Conservation (phyloP, 331 rosid genomes). For the Saraca asoca region DNA sequence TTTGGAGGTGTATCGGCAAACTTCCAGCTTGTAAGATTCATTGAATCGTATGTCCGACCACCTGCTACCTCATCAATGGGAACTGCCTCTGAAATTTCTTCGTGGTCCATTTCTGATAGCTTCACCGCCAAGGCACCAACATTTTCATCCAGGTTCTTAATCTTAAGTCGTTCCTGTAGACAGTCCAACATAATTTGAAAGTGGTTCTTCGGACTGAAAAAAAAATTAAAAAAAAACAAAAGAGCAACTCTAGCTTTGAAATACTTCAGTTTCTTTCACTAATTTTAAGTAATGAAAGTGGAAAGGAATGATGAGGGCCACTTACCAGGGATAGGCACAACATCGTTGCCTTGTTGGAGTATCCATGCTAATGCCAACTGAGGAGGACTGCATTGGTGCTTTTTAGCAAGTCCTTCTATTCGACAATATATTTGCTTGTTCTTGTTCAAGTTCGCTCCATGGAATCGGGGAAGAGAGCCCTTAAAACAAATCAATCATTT, state of each 20-base stretch:
- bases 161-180: constrained; percentile 55
- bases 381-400: constrained; percentile 46
- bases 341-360: constrained; percentile 60
- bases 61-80: constrained; percentile 39
- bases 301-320: too few relatives aligned
- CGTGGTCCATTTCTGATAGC: constrained; percentile 40
- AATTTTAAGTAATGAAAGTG: too few relatives aligned
- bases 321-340: constrained; percentile 74
- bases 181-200: not conserved
- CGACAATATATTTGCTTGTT: constrained; percentile 48
- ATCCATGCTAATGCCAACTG: constrained; percentile 62
- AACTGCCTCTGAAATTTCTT: constrained; percentile 43
- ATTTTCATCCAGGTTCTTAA: constrained; percentile 47
- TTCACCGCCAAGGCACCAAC: constrained; percentile 45
- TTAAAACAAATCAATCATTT: constrained; percentile 11
- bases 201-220: too few relatives aligned
- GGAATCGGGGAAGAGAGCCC: constrained; percentile 50
- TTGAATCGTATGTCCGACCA: constrained; percentile 13
- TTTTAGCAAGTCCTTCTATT: constrained; percentile 44
- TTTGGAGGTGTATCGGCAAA: too few relatives aligned
- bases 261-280: too few relatives aligned
- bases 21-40: not conserved
- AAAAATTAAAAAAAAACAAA: too few relatives aligned
- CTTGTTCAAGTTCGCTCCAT: constrained; percentile 56
- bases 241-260: too few relatives aligned